phyloP scores from a whole-genome alignment of 495 filamentous ascomycete species.

The Penicillium coffeae region DNA sequence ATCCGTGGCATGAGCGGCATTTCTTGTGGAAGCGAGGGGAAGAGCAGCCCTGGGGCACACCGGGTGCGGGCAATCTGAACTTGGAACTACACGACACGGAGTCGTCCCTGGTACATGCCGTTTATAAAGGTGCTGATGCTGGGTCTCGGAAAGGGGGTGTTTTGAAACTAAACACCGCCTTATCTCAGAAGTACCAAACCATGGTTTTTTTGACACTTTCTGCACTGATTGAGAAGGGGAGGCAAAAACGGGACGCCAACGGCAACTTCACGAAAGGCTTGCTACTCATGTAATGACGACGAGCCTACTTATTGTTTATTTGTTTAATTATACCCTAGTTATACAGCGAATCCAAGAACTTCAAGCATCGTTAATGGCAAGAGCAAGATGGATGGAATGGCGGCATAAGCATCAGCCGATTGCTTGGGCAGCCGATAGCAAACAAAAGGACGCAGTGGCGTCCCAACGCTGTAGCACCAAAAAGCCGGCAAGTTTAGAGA shows the following conservation, averaged over 20 bases:
- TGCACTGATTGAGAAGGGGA: background rate
- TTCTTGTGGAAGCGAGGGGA: background rate
- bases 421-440: too few relatives aligned
- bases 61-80: background rate
- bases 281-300: too few relatives aligned
- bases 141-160: background rate
- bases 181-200: background rate
- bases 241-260: background rate
- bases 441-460: too few relatives aligned
- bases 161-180: background rate
- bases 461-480: too few relatives aligned
- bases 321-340: too few relatives aligned
- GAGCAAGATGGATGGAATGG: too few relatives aligned
- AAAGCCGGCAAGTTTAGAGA: too few relatives aligned
- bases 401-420: too few relatives aligned
- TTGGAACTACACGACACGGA: background rate
- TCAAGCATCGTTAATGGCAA: too few relatives aligned
- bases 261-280: too few relatives aligned
- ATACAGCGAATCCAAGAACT: too few relatives aligned
- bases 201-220: background rate
- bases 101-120: background rate
- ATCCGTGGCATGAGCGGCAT: background rate
- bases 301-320: too few relatives aligned
- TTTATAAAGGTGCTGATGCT: background rate
- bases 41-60: background rate